Evolutionary conservation across 257 asterid genomes (phyloP), one percentile per base, ranked within the genome.

Genomic region (Solanum chmielewskii): DNA sequence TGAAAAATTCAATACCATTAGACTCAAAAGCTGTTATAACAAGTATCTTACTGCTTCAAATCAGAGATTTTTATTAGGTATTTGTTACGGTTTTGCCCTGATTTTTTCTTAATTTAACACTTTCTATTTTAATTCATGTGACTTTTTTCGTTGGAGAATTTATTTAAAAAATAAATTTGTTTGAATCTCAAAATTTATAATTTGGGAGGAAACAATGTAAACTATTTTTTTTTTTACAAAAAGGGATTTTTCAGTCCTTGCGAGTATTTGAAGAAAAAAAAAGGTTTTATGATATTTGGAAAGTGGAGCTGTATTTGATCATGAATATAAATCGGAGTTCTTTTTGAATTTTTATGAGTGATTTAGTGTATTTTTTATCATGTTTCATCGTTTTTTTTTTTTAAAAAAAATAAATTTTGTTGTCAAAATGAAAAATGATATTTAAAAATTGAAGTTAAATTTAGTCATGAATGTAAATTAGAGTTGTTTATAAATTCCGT

Each of bases 11-110:
- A 83, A 89, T 39, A 85, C 88, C 0, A 89, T 95, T 92, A 94
- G 97, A 3, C 93, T 95, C 80, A 90, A 89, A 88, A 92, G 96
- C 91, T 92, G 94, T 88, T 92, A 92, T 88, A 92, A 92, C 74
- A 94, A 92, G 92, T 95, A 93, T 91, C 80, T 95, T 1, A 95
- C 97, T 29, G 97, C 98, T 76, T 91, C 98, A 2, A 93, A 94
- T 44, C 92, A 86, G 60, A 91, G 96, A 31, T 95, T 91, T 49
- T 93, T 95, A 4, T 91, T 97, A 20, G 98, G 99, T 70, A 70
- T 69, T 69, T 16, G 15, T 70, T 31, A 16, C 0, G 6, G 14
- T 33, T 70, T 29, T 69, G 9, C 2, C 2, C 8, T 70, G 25
- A 33, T 27, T 33, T 70, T 64, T 70, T 33, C 4, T 31, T 49